Base-by-base conservation (phyloP, 2,329 filamentous ascomycete species). In the Aspergillus clavatus region DNA sequence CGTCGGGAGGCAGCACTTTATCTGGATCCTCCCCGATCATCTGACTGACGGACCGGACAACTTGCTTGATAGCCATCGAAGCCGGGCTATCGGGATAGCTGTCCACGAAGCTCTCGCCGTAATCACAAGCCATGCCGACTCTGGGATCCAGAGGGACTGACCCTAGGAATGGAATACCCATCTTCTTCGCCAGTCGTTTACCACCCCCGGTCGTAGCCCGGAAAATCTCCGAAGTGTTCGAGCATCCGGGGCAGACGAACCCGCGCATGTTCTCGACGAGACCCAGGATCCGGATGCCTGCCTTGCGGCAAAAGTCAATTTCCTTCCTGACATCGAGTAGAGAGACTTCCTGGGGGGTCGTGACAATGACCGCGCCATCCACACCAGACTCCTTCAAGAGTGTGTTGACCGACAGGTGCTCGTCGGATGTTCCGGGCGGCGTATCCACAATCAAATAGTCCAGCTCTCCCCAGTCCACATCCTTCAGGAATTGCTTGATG, bases 221-320 rank as follows among this genome's bases (percentile, higher is more conserved):
- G 73, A 98, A 98, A 40, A 98, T 95, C 65, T 95, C 82, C 59
- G 75, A 79, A 58, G 81, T 75, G 44, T 89, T 83, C 43, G 82
- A 87, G 69, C 93, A 98, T 45, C 87, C 91, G 7, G 90, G 90
- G 63, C 93, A 98, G 42, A 98, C 90, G 58, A 97, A 98, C 3
- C 89, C 89, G 47, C 84, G 88, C 93, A 98, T 98, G 63, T 98
- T 98, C 74, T 98, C 93, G 12, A 95, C 93, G 31, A 98, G 75
- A 0, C 93, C 93, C 3, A 98, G 68, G 5, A 98, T 81, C 38
- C 77, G 79, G 55, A 98, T 97, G 3, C 87, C 89, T 0, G 93
- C 93, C 71, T 98, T 98, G 47, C 83, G 78, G 70, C 94, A 98
- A 63, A 98, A 98, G 62, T 98, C 91, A 47, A 98, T 91, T 69